Evolutionary conservation across 805 yeast genomes (phyloP).

Genomic region (Yueomyces sp.): DNA sequence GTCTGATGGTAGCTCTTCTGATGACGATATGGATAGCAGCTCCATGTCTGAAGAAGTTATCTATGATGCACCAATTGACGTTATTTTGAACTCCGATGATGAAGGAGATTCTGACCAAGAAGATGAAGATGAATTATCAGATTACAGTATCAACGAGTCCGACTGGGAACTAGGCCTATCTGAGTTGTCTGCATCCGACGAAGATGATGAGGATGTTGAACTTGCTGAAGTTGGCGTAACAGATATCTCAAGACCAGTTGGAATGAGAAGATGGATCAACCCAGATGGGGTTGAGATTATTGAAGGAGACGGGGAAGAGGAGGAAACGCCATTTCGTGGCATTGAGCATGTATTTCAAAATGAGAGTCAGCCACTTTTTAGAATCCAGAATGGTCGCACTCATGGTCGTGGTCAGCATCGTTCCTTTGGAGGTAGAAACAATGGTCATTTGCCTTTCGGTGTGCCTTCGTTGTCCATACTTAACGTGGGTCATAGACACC

Average conservation of each 20-base stretch:
- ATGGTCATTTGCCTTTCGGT: constrained; percentile 9
- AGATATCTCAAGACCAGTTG: constrained; percentile 7
- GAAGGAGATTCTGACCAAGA: constrained; percentile 14
- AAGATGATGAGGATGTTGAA: constrained; percentile 20
- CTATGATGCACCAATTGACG: constrained; percentile 13
- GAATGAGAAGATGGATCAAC: constrained; percentile 19
- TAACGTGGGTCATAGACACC: constrained; percentile 17
- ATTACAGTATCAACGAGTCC: constrained; percentile 23
- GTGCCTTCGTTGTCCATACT: constrained; percentile 19
- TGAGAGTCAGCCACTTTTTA: constrained; percentile 16
- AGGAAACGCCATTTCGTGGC: constrained; percentile 20
- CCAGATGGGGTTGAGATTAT: constrained; percentile 18
- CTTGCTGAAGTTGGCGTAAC: constrained; percentile 11
- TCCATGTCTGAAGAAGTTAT: constrained; percentile 20
- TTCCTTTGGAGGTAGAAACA: constrained; percentile 9
- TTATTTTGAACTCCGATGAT: constrained; percentile 8
- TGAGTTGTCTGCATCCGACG: constrained; percentile 20
- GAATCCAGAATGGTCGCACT: constrained; percentile 14
- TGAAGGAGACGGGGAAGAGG: constrained; percentile 12
- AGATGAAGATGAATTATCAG: constrained; percentile 18
- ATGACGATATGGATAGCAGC: constrained; percentile 23
- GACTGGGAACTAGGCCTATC: constrained; percentile 27
- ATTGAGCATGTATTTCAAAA: constrained; percentile 21
- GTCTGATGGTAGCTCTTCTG: constrained; percentile 8
- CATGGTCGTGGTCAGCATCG: constrained; percentile 14